Base-by-base conservation (phyloP, 2,329 filamentous ascomycete species). In the Trichoderma lentiforme region DNA sequence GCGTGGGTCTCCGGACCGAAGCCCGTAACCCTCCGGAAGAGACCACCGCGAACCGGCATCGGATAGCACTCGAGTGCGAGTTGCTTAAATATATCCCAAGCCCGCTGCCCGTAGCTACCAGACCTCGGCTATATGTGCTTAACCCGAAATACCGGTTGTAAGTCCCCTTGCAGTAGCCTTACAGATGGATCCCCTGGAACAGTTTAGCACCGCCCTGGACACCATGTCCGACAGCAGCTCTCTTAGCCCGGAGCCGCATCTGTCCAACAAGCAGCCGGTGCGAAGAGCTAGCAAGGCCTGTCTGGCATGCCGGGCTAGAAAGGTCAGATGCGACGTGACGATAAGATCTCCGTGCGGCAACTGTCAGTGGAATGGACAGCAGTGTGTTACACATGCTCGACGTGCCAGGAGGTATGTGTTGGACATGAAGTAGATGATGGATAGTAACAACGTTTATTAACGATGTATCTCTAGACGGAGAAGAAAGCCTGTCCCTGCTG, bases 241-340 rank as follows among this genome's bases (percentile, higher is more conserved):
- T 21, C 39, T 58, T 15, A 70, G 56, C 21, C 67, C 67, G 30
- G 67, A 70, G n/a, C 56, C 67, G 57, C 67, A 70, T 28, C 53
- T 43, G 28, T 70, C 67, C 6, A 70, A 70, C 9, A 70, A 70
- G 39, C 67, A 61, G 36, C 67, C 67, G 8, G 67, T 70, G 3
- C 67, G 67, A 15, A 70, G 67, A 28, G 67, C 67, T 34, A 70
- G 67, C 39, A 70, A 70, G n/a, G 67, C 67, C 6, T 70, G 67
- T 15, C 39, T 70, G 12, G 67, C 67, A 53, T 70, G 67, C 30
- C 61, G 67, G 21, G 67, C 67, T 6, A 61, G 67, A 39, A 70
- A 70, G 39, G 67, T 70, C 39, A 70, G 67, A 62, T 70, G 67
- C 6, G 67, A 70, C 28, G 67, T 70, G 28, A 70, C 67, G 2